Evolutionary conservation across 495 filamentous ascomycete species (phyloP).

Genomic region (Penicillium coffeae): DNA sequence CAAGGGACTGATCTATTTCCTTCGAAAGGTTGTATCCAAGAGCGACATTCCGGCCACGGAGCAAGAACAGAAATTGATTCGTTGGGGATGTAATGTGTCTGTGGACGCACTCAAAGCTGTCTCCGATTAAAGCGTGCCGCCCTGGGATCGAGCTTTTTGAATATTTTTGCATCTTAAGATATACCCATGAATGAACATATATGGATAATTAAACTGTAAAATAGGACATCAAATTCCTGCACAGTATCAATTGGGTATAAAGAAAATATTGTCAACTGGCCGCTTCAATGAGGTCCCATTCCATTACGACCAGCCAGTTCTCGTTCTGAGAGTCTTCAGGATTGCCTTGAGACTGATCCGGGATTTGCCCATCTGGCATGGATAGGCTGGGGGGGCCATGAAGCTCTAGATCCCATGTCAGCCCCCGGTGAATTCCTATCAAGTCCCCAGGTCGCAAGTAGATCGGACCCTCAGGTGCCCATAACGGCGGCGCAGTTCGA

Average conservation of each 20-base stretch:
- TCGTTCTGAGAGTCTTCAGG: background rate
- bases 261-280: conserved; percentile 3
- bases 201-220: too few relatives aligned
- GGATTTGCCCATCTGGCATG: background rate
- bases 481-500: conserved; percentile 11
- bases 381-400: background rate
- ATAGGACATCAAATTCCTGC: too few relatives aligned
- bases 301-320: conserved; percentile 37
- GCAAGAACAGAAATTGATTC: conserved; percentile 53
- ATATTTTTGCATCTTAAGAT: conserved; percentile 17
- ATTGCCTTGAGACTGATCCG: background rate
- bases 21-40: conserved; percentile 71
- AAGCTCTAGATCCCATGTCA: conserved; percentile 36
- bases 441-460: conserved; percentile 20
- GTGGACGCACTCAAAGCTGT: conserved; percentile 54
- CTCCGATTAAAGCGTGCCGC: conserved; percentile 16
- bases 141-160: conserved; percentile 4
- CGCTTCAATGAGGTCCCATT: conserved; percentile 36
- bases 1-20: conserved; percentile 70
- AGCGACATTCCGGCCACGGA: conserved; percentile 65
- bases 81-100: conserved; percentile 67
- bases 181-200: conserved; percentile 23
- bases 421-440: conserved; percentile 29
- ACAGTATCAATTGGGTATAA: too few relatives aligned
- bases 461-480: background rate